A percentile compares a stretch with the other conserved stretches of the same genome.
Conservation (phyloP, 2,329 filamentous ascomycete species). For the Fusarium sp. region DNA sequence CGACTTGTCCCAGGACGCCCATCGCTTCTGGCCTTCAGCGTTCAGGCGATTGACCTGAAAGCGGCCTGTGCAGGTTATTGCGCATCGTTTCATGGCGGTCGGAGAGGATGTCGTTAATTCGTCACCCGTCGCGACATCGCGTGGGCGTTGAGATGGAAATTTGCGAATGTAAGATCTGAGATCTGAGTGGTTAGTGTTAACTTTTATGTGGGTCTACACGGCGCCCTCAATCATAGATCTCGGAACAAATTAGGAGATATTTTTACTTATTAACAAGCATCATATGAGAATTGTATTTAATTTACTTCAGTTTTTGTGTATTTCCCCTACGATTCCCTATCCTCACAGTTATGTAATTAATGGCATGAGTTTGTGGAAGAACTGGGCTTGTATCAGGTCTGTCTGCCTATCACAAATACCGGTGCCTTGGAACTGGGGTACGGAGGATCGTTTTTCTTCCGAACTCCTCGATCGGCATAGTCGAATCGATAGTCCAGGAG, state of each 20-base stretch:
- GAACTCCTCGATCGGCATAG: neutral
- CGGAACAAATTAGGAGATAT: neutral
- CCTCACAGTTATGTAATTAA: neutral
- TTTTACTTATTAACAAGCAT: too few relatives aligned
- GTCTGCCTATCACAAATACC: neutral
- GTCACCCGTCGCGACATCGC: conserved; percentile 18
- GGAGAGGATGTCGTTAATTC: conserved; percentile 16
- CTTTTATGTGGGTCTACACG: neutral
- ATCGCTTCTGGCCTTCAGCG: conserved; percentile 41
- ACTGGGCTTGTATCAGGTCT: neutral
- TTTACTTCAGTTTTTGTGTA: neutral
- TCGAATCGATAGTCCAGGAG: neutral
- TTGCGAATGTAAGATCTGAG: conserved; percentile 12
- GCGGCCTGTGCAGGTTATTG: conserved; percentile 26
- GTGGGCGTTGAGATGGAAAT: conserved; percentile 11
- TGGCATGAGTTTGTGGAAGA: neutral
- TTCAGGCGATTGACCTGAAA: conserved; percentile 3
- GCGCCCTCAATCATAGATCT: neutral
- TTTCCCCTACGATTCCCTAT: neutral
- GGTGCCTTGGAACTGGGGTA: neutral
- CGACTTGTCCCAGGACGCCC: conserved; percentile 46
- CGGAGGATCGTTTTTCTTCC: neutral
- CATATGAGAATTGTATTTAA: too few relatives aligned
- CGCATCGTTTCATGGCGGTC: conserved; percentile 45
- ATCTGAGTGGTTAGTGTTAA: conserved; percentile 1